Conservation (phyloP, 2,329 filamentous ascomycete species). For the Fusarium sarcochroum region DNA sequence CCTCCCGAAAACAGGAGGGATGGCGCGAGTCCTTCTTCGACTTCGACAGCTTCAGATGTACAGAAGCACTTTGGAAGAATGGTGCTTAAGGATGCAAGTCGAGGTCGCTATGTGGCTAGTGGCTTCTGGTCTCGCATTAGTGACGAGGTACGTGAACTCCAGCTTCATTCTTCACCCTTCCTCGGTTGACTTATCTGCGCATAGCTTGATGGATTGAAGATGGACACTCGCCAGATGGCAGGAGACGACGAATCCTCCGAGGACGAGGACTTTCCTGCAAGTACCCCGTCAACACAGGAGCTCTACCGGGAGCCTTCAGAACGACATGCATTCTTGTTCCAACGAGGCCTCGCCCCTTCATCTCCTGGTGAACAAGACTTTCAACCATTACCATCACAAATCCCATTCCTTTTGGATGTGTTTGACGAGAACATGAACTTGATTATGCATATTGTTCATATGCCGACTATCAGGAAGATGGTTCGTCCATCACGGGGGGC, state of each 20-base stretch:
- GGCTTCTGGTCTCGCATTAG: conserved; percentile 70
- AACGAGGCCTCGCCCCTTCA: conserved; percentile 56
- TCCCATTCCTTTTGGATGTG: conserved; percentile 66
- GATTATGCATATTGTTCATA: conserved; percentile 60
- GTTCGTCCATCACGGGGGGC: conserved; percentile 54
- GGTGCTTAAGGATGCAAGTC: conserved; percentile 60
- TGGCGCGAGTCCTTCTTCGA: conserved; percentile 17
- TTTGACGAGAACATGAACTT: conserved; percentile 67
- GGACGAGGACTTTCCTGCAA: conserved; percentile 52
- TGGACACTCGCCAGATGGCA: conserved; percentile 54
- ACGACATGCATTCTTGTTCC: conserved; percentile 67
- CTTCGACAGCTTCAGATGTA: conserved; percentile 43
- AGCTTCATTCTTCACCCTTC: too few relatives aligned
- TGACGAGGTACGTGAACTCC: conserved; percentile 61
- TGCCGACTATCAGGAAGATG: conserved; percentile 57
- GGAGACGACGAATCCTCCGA: conserved; percentile 53
- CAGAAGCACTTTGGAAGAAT: conserved; percentile 63
- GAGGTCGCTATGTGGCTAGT: conserved; percentile 64
- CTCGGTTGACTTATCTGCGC: neutral
- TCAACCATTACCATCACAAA: conserved; percentile 67
- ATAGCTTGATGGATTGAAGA: conserved; percentile 62
- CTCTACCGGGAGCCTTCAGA: conserved; percentile 59
- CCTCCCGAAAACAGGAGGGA: conserved; percentile 41
- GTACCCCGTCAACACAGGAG: conserved; percentile 55
- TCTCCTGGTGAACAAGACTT: conserved; percentile 56